Conservation (phyloP, 352 stramenopile genomes). For the Phytophthora ramorum region DNA sequence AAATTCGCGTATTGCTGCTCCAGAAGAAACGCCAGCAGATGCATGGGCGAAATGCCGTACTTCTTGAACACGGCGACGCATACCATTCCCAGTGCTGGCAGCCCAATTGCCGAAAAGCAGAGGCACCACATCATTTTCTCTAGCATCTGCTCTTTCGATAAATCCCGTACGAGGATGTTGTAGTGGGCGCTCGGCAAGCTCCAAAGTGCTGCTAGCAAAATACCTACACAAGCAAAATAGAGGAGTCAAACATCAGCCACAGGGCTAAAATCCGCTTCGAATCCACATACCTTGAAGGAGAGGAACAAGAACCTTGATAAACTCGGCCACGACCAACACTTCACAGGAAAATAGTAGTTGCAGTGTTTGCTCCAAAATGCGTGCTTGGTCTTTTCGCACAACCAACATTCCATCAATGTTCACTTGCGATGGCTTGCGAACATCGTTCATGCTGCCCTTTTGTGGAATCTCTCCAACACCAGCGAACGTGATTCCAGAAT, state of each 20-base stretch:
- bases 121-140: constrained; percentile 14
- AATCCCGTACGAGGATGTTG: constrained; percentile 26
- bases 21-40: constrained; percentile 45
- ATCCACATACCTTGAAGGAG: constrained; percentile 27
- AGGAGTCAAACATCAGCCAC: constrained; percentile 15
- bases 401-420: constrained; percentile 38
- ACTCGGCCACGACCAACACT: constrained; percentile 41
- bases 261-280: neutral
- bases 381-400: constrained; percentile 37
- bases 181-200: constrained; percentile 36
- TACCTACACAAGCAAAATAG: constrained; percentile 6
- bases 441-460: neutral
- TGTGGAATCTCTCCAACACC: neutral
- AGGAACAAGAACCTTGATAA: constrained; percentile 45
- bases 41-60: constrained; percentile 36
- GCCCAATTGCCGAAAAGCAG: constrained; percentile 16
- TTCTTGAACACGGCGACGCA: constrained; percentile 28
- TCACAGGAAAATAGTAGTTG: constrained; percentile 48
- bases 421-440: constrained; percentile 19
- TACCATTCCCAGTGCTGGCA: constrained; percentile 20
- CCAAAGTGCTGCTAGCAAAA: constrained; percentile 20
- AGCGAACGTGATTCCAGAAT: neutral
- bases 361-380: constrained; percentile 38
- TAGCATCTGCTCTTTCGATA: constrained; percentile 8
- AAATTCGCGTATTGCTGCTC: constrained; percentile 45